Base-by-base conservation (phyloP, 2,329 filamentous ascomycete genomes). In the Aureobasidium sp. region DNA sequence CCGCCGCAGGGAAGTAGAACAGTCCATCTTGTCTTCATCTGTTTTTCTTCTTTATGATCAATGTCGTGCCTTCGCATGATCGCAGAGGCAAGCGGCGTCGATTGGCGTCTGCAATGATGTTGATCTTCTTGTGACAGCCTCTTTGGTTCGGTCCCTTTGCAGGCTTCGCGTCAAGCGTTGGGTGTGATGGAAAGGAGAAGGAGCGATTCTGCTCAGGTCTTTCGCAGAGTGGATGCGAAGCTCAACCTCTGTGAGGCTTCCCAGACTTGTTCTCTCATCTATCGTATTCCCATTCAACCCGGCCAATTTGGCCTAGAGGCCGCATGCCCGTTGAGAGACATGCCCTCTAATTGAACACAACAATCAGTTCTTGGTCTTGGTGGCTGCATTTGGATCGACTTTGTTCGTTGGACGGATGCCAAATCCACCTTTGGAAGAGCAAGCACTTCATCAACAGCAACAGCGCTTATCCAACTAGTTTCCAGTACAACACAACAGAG, bases 331-430 rank as follows among this genome's bases (percentile, higher is more conserved):
- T 39, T 25, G 11, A 37, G 32, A 49, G 57, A 41, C 57, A 59
- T 59, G 57, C 25, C 36, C 44, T 59, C 57, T 59, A 7, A 41
- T 59, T 59, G 57, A 59, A 58, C 25, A 30, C 45, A 59, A 42
- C 44, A 50, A 50, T 42, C 44, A 59, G 25, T 34, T 50, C 41
- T 39, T 29, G 34, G 21, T 44, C 41, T 44, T 44, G 54, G 30
- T 36, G 54, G 54, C 54, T 37, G 6, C 44, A 32, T 42, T 59
- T 59, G 57, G 57, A 50, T 48, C 36, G 27, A 50, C 27, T 32
- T 27, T 50, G 36, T 30, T 41, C 44, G 15, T 41, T 59, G 57
- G 45, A 41, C 27, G 42, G 48, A 39, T 37, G 54, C 30, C 21
- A 37, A 29, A 48, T 29, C 54, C 44, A 27, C 54, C n/a, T 11